phyloP scores from a whole-genome alignment of 306 rosid genomes.

The Oxytropis ochrocephala region DNA sequence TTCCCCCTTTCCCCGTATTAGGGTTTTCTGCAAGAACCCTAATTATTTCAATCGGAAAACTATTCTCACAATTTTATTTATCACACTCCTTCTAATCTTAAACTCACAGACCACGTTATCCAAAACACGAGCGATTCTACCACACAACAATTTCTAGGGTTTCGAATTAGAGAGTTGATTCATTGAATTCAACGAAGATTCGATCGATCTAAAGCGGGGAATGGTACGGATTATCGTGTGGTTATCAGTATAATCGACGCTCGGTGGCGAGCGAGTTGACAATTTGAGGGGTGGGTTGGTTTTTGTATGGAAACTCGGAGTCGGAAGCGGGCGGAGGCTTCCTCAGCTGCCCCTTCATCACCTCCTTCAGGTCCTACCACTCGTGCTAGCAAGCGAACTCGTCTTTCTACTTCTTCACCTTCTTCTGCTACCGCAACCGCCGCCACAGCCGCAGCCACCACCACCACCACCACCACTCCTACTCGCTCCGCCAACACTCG shows the following conservation, averaged over 20 bases:
- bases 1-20: neutral
- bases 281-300: slow-evolving; percentile 73
- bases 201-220: neutral
- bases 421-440: slow-evolving; percentile 19
- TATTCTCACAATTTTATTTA: neutral
- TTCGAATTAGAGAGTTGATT: slow-evolving; percentile 35
- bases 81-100: neutral
- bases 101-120: neutral
- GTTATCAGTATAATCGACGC: slow-evolving; percentile 51
- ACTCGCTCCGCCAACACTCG: slow-evolving; percentile 51
- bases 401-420: slow-evolving; percentile 36
- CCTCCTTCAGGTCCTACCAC: slow-evolving; percentile 73
- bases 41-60: neutral
- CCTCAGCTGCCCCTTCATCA: slow-evolving; percentile 99
- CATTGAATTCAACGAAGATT: slow-evolving; percentile 12
- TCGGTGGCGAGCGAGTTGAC: slow-evolving; percentile 71
- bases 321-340: slow-evolving; percentile 99
- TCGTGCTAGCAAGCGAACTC: slow-evolving; percentile 76
- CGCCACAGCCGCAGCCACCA: neutral
- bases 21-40: slow-evolving; percentile 25
- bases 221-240: slow-evolving; percentile 39
- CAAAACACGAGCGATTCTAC: neutral
- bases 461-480: neutral
- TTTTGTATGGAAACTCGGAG: slow-evolving; percentile 99
- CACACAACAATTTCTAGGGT: slow-evolving; percentile 17